phyloP scores from a whole-genome alignment of 164 flowering plant genomes.

The Paratinospora sagittata region DNA sequence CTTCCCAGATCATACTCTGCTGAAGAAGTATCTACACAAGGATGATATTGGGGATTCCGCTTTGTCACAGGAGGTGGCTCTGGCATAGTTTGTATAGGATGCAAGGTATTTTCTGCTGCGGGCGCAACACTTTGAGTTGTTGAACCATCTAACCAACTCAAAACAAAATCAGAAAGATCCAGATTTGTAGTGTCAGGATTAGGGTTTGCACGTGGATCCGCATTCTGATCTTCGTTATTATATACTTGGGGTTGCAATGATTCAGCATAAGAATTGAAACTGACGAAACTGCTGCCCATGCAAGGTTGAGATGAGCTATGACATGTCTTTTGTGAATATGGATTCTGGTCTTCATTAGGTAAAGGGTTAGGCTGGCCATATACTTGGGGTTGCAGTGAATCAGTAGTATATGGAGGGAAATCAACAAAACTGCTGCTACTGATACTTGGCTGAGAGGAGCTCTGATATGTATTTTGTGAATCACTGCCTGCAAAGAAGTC shows the following conservation, averaged over 20 bases:
- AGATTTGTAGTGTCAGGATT: background rate
- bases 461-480: slow-evolving; percentile 5
- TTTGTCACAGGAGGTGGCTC: background rate
- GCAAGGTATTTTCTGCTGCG: background rate
- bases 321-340: background rate
- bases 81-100: background rate
- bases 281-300: slow-evolving; percentile 6
- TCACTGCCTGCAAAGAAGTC: slow-evolving; percentile 7
- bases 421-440: background rate
- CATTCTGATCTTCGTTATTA: slow-evolving; percentile 2
- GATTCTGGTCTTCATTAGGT: background rate
- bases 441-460: background rate
- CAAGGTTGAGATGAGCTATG: slow-evolving; percentile 14
- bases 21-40: background rate
- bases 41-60: background rate
- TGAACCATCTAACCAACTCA: background rate
- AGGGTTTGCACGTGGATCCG: background rate
- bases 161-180: background rate
- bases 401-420: background rate
- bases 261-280: background rate
- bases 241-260: slow-evolving; percentile 14
- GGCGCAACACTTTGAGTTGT: background rate
- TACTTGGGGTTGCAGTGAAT: background rate
- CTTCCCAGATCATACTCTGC: background rate
- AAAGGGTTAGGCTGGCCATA: background rate